These are phyloP conservation scores for Dipteronia dyeriana DNA, from an alignment of 345 rosid genomes.

Conservation along the genomic window DNA sequence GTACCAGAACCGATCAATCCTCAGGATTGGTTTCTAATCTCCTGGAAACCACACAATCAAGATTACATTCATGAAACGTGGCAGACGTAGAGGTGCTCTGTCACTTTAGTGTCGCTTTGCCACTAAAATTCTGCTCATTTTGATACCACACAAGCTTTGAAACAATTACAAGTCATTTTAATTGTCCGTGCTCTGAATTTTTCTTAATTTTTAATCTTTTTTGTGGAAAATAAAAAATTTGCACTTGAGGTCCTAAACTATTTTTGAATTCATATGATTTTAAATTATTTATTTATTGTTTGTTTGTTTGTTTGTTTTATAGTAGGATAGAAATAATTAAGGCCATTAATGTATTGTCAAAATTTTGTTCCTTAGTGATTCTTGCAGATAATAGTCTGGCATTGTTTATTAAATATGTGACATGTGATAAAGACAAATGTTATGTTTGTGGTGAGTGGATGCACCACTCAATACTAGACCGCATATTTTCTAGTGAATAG, in stretches of 20 bases:
- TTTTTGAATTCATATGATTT: constrained; percentile 15
- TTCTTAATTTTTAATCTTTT: not conserved
- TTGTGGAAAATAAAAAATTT: no score
- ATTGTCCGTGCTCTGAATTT: not conserved
- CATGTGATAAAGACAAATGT: no score
- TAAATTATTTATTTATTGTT: no score
- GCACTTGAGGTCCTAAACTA: constrained; percentile 20
- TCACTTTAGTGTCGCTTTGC: constrained; percentile 18
- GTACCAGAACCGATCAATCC: constrained; percentile 26
- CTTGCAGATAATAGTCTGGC: not conserved
- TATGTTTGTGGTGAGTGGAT: no score
- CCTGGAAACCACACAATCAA: constrained; percentile 48
- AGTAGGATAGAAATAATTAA: not conserved
- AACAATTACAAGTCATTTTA: not conserved
- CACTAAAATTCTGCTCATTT: constrained; percentile 19
- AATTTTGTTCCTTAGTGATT: not conserved
- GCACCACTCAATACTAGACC: no score
- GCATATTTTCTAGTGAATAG: no score
- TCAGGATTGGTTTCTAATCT: constrained; percentile 24
- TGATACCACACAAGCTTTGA: constrained; percentile 7
- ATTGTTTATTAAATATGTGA: no score
- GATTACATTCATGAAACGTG: constrained; percentile 50
- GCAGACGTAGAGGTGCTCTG: constrained; percentile 9
- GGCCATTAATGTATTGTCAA: constrained; percentile 3
- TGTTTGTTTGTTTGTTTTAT: not conserved